phyloP scores from a whole-genome alignment of 2,329 filamentous ascomycete species.

The Fusarium sp. region DNA sequence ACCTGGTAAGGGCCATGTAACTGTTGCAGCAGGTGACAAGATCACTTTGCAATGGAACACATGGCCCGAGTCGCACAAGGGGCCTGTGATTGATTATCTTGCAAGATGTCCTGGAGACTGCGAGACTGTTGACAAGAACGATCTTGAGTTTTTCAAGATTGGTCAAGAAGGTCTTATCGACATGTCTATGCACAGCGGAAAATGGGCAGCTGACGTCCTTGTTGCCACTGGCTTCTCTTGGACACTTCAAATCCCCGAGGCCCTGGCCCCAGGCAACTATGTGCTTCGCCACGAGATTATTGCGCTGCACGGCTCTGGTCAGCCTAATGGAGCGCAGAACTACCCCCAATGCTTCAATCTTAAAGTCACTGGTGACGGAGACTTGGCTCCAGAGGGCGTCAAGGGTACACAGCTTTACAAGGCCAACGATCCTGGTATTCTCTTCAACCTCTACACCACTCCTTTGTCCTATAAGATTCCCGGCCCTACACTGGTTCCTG shows the following conservation, averaged over 20 bases:
- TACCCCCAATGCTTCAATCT: slow-evolving; percentile 65
- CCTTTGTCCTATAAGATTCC: slow-evolving; percentile 45
- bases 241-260: slow-evolving; percentile 50
- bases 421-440: slow-evolving; percentile 48
- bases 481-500: slow-evolving; percentile 42
- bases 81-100: slow-evolving; percentile 72
- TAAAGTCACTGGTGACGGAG: slow-evolving; percentile 56
- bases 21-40: slow-evolving; percentile 54
- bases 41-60: slow-evolving; percentile 56
- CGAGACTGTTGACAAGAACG: slow-evolving; percentile 62
- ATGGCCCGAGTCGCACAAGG: slow-evolving; percentile 58
- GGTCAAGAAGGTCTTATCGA: slow-evolving; percentile 63
- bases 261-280: slow-evolving; percentile 55
- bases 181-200: slow-evolving; percentile 56
- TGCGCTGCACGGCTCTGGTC: slow-evolving; percentile 58
- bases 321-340: slow-evolving; percentile 61
- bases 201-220: slow-evolving; percentile 55
- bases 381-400: slow-evolving; percentile 48
- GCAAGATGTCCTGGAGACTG: slow-evolving; percentile 70
- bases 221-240: slow-evolving; percentile 54
- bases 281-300: slow-evolving; percentile 65
- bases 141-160: slow-evolving; percentile 74
- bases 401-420: slow-evolving; percentile 48
- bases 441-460: slow-evolving; percentile 50
- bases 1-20: slow-evolving; percentile 53